These are phyloP conservation scores for Stereum hirsutum DNA, from an alignment of 1,284 basidiomycete genomes.

Conservation along the genomic window DNA sequence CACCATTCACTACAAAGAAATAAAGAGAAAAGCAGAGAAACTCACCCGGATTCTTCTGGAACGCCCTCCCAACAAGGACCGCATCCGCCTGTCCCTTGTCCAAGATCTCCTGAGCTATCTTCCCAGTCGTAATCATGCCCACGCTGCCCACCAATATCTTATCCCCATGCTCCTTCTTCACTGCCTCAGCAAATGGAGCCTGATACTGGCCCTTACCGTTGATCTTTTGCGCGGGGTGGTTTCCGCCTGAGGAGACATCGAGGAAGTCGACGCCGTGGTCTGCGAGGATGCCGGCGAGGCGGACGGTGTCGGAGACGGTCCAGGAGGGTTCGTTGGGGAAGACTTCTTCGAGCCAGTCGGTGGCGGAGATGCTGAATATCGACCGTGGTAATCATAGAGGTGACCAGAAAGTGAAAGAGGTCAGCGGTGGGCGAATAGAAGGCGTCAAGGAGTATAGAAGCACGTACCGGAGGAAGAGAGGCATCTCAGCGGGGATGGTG, in stretches of 20 bases:
- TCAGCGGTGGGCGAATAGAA: constrained; percentile 20
- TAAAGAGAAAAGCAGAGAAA: too few relatives aligned
- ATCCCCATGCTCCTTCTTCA: constrained; percentile 34
- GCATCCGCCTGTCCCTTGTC: constrained; percentile 33
- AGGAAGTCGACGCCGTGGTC: constrained; percentile 48
- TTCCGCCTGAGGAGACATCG: constrained; percentile 47
- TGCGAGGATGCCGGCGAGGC: constrained; percentile 37
- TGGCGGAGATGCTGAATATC: constrained; percentile 42
- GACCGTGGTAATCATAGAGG: too few relatives aligned
- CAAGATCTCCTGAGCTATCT: constrained; percentile 54
- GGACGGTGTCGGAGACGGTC: constrained; percentile 46
- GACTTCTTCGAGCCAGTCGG: constrained; percentile 45
- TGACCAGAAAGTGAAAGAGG: constrained; percentile 19
- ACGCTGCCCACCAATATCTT: constrained; percentile 45
- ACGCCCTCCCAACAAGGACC: constrained; percentile 41
- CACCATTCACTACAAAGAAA: too few relatives aligned
- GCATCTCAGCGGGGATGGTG: constrained; percentile 29
- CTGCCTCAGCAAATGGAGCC: constrained; percentile 38
- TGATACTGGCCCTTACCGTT: constrained; percentile 25
- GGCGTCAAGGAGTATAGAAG: too few relatives aligned
- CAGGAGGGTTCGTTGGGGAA: constrained; percentile 35
- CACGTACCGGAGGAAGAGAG: constrained; percentile 42
- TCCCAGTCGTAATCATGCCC: constrained; percentile 50
- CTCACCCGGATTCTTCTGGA: constrained; percentile 50
- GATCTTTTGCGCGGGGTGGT: constrained; percentile 28